Conservation (phyloP, 352 stramenopile genomes). For the Thalassiosira sp. region DNA sequence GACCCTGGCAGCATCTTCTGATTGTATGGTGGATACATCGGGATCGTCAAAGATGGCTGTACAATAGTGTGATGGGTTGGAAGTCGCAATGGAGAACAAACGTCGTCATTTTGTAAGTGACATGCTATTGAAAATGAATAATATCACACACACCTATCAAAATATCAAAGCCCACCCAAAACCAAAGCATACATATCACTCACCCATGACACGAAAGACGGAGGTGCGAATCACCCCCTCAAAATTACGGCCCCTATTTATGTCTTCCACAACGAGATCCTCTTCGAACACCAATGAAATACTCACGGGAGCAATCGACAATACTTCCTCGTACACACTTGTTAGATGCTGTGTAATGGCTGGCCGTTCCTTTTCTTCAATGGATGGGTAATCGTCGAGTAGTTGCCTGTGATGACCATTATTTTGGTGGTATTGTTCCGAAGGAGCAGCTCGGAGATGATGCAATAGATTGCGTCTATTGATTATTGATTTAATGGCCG, state of each 20-base stretch:
- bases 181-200: conserved; percentile 1
- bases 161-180: conserved; percentile 1
- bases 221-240: conserved; percentile 20
- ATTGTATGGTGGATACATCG: conserved; percentile 6
- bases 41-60: conserved; percentile 28
- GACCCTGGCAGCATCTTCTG: conserved; percentile 16
- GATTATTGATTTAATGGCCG: conserved; percentile 28
- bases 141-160: neutral
- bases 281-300: conserved; percentile 33
- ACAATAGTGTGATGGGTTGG: neutral
- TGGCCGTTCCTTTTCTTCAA: conserved; percentile 36
- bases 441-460: neutral
- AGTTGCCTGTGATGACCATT: too few relatives aligned
- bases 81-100: too few relatives aligned
- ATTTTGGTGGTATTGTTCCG: neutral
- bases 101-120: too few relatives aligned
- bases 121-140: too few relatives aligned
- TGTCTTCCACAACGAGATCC: conserved; percentile 22
- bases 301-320: conserved; percentile 17
- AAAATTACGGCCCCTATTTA: neutral
- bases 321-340: conserved; percentile 16
- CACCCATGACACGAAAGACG: conserved; percentile 41
- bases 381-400: neutral
- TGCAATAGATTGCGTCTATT: neutral
- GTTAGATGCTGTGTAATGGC: conserved; percentile 27